Base-by-base conservation (phyloP, 2,329 filamentous ascomycete species). In the Aspergillus sp. region DNA sequence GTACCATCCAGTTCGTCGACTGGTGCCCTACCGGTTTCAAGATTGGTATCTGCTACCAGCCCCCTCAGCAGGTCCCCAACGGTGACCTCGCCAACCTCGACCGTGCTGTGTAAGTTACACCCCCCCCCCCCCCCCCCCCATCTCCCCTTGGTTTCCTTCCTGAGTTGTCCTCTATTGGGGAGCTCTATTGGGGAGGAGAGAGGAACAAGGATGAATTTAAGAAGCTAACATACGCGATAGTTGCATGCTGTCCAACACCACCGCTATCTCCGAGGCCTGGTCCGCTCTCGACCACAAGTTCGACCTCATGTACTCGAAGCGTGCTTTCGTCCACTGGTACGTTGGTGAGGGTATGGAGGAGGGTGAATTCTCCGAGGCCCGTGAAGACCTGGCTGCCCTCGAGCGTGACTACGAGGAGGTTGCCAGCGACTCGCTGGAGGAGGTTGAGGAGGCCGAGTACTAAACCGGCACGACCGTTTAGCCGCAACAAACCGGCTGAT, bases 271-370 rank as follows among this genome's bases (percentile, higher is more conserved):
- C 75, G 94, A 98, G 84, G 95, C 95, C 65, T 99, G 95, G 95
- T 93, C 91, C 65, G 92, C 92, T 68, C 87, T 99, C 67, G 96
- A 92, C 63, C 87, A 90, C 87, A 99, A 99, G 85, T 99, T 99
- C 84, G 95, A 99, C 77, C 91, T 99, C 78, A 99, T 99, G 95
- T 97, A 98, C 89, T 96, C 92, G 80, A 99, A 99, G 90, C 95
- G 95, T 84, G 95, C 95, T 64, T 99, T 99, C 82, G 95, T 99
- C 67, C 95, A 99, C 84, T 99, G 95, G 95, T 99, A 98, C 75
- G 95, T 99, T 76, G 95, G 95, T 84, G 95, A 98, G 86, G 95
- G 95, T 88, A 99, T 99, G 95, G 95, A 99, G 86, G 95, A 99
- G 81, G 95, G 95, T 81, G 95, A 99, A 82, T 99, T 99, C 87